phyloP scores from a whole-genome alignment of 139 green algal genomes.

The Coelastrella sp. region DNA sequence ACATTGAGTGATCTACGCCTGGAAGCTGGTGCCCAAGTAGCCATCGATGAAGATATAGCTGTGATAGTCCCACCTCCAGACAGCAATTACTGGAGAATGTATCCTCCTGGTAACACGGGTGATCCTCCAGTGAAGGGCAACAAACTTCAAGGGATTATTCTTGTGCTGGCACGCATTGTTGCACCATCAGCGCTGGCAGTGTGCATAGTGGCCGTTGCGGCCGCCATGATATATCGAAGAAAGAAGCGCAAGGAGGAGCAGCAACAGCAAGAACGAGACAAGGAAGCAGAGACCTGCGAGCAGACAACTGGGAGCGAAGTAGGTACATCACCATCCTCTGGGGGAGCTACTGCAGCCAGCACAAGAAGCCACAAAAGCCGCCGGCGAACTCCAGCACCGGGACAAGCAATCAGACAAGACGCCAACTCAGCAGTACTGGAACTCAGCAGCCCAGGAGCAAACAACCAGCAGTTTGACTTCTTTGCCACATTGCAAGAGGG shows the following conservation, averaged over 20 bases:
- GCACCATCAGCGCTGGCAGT: background rate
- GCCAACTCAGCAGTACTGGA: background rate
- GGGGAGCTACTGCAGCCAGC: background rate
- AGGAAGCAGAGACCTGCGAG: background rate
- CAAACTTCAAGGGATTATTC: background rate
- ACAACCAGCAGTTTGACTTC: background rate
- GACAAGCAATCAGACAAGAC: background rate
- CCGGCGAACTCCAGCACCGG: background rate
- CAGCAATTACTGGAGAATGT: background rate
- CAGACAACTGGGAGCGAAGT: background rate
- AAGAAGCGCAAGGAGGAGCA: background rate
- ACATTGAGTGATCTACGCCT: background rate
- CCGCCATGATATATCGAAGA: background rate
- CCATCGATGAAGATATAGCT: background rate
- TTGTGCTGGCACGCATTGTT: too few relatives aligned
- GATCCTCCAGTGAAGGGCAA: background rate
- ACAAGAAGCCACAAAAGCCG: background rate
- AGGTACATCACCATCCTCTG: background rate
- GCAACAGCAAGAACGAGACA: background rate
- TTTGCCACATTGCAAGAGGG: background rate
- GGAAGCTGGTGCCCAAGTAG: background rate
- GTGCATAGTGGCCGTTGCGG: background rate
- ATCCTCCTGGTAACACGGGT: background rate
- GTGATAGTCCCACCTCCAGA: background rate
- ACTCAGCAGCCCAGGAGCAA: background rate